Evolutionary conservation across 2,329 filamentous ascomycete species (phyloP), one percentile per base, ranked within the genome.

Genomic region (Aureobasidium sp.): DNA sequence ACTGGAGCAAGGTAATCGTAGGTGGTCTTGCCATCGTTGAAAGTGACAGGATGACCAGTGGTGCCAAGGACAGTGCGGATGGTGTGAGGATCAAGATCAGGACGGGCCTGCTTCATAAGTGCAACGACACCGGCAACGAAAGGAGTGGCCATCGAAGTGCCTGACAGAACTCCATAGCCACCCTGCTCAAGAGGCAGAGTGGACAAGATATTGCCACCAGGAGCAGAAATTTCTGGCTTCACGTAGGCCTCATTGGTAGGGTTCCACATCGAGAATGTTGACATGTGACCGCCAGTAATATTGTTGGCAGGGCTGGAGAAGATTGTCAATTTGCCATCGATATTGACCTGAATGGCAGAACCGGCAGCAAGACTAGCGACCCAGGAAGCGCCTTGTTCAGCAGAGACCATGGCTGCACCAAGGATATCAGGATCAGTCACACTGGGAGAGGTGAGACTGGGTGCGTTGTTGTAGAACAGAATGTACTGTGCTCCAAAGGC

Each of bases 71-170:
- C 63, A 46, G 64, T 64, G 29, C 70, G 70, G 59, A 72, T 69
- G 15, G 65, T 66, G 3, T 65, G 62, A 12, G 71, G 69, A 13
- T 67, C 63, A 13, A 68, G 43, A 24, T 69, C 71, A 9, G 70
- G 71, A 8, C 67, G 67, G 41, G 70, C 70, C 26, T 72, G 67
- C 10, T 68, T 61, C 20, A 72, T 59, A 9, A 73, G 67, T 36
- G 72, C 72, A 46, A 71, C 66, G n/a, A 71, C 78, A 37, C 77
- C 84, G 5, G 83, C 82, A 5, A 79, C 74, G 15, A 83, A 77
- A 8, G 84, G 83, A 37, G 79, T 80, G 3, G 84, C 78, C 84
- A 87, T 87, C 1, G 83, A 85, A 0, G 82, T 84, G 12, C 82
- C 82, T 37, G 76, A 84, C 29, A 79, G 71, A 1, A 84, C 77